Evolutionary conservation across 176 grass and related monocot genomes (phyloP).

Genomic region (Oryza glumipatula): DNA sequence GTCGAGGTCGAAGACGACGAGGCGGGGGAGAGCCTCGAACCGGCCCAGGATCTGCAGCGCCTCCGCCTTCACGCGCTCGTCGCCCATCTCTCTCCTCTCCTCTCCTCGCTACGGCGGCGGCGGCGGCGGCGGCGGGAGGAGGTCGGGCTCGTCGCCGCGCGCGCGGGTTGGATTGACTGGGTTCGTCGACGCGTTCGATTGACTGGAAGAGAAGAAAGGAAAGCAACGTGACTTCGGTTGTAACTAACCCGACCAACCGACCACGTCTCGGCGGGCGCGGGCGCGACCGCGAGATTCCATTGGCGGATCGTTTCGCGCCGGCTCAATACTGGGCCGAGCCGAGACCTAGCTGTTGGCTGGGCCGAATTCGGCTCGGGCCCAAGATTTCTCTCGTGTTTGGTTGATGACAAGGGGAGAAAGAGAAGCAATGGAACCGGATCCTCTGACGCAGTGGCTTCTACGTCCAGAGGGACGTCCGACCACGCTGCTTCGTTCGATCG

Average conservation of each 20-base stretch:
- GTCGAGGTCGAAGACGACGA: conserved; percentile 97
- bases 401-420: too few relatives aligned
- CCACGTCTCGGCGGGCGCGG: neutral
- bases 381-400: too few relatives aligned
- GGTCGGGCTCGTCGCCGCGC: neutral
- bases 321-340: neutral
- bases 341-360: neutral
- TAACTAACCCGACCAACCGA: neutral
- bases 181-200: neutral
- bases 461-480: too few relatives aligned
- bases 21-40: conserved; percentile 68
- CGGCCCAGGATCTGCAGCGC: conserved; percentile 71
- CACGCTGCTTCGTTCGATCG: too few relatives aligned
- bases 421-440: too few relatives aligned
- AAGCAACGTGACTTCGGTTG: neutral
- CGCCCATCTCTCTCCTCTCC: conserved; percentile 42
- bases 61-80: conserved; percentile 74
- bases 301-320: neutral
- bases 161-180: neutral
- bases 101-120: neutral
- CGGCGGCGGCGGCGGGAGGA: neutral
- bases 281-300: neutral
- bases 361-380: neutral
- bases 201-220: neutral
- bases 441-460: too few relatives aligned